Conservation (phyloP, 345 rosid genomes). For the Salix exigua region DNA sequence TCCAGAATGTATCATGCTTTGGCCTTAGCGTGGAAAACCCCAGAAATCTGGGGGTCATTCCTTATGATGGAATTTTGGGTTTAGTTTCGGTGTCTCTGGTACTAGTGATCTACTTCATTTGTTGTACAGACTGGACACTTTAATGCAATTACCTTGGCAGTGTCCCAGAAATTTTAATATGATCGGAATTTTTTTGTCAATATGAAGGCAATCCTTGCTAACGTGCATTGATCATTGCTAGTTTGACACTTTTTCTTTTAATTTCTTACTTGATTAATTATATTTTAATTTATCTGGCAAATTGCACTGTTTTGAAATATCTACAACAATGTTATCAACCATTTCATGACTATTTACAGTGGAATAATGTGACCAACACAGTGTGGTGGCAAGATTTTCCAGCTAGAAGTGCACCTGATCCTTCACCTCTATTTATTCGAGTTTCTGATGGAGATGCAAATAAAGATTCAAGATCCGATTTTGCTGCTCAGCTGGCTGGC, state of each 20-base stretch:
- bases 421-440: slow-evolving; percentile 60
- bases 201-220: not conserved
- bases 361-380: slow-evolving; percentile 84
- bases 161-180: not conserved
- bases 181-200: not conserved
- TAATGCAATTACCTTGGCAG: not conserved
- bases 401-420: slow-evolving; percentile 51
- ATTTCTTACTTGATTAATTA: not conserved
- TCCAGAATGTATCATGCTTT: not conserved
- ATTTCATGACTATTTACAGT: slow-evolving; percentile 42
- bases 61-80: not conserved
- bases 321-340: slow-evolving; percentile 10
- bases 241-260: not conserved
- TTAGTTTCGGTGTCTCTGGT: not conserved
- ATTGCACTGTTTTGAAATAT: not conserved
- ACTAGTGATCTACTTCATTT: not conserved
- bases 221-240: not conserved
- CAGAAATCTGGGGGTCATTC: not conserved
- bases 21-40: not conserved
- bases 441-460: slow-evolving; percentile 30
- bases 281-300: not conserved
- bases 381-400: slow-evolving; percentile 99
- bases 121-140: not conserved
- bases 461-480: slow-evolving; percentile 52
- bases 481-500: slow-evolving; percentile 85